Evolutionary conservation across 331 rosid genomes (phyloP).

Genomic region (Acacia concinna): DNA sequence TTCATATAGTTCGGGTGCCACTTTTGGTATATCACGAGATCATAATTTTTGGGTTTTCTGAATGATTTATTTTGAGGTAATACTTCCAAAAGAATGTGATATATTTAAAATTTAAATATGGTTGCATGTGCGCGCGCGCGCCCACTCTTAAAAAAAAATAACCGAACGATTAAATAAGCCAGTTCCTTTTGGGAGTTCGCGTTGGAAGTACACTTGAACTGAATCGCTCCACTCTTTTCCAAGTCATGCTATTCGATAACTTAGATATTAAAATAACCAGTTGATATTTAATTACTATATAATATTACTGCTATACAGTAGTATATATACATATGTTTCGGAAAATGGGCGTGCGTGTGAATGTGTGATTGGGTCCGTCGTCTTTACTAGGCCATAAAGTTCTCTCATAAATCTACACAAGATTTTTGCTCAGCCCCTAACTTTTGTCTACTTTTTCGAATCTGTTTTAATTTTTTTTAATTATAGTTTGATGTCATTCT

Average conservation of each 20-base stretch:
- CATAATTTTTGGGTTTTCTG: constrained; percentile 6
- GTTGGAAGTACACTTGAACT: constrained; percentile 70
- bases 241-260: constrained; percentile 7
- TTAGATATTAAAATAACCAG: background rate
- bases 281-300: background rate
- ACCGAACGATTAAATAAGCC: constrained; percentile 35
- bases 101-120: constrained; percentile 18
- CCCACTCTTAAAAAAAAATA: background rate
- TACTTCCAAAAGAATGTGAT: constrained; percentile 22
- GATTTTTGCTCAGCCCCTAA: background rate
- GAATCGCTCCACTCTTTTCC: constrained; percentile 22
- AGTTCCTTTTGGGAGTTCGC: constrained; percentile 44
- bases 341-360: constrained; percentile 32
- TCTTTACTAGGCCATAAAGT: background rate
- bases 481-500: constrained; percentile 27
- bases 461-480: background rate
- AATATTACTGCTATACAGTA: background rate
- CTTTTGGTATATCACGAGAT: constrained; percentile 22
- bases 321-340: constrained; percentile 27
- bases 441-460: constrained; percentile 13
- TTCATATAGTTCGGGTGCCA: constrained; percentile 17
- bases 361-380: background rate
- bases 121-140: constrained; percentile 34
- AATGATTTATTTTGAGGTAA: background rate
- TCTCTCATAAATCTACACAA: background rate